Conservation (phyloP, 1,139 yeast species). For the Candida tetrigidarum region DNA sequence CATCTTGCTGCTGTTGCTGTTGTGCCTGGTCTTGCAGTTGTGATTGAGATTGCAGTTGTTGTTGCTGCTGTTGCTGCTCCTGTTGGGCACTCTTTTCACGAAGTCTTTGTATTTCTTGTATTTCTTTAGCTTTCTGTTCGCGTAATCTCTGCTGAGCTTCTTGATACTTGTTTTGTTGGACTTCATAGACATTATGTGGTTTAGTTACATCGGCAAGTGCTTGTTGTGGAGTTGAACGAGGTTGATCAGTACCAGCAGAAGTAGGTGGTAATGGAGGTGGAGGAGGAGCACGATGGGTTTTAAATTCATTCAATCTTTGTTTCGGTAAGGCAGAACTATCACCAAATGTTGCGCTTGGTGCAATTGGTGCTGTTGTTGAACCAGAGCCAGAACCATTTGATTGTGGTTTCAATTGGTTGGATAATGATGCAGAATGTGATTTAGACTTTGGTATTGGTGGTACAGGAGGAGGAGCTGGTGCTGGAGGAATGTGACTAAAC, state of each 20-base stretch:
- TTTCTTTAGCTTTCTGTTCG: conserved; percentile 15
- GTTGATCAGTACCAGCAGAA: conserved; percentile 17
- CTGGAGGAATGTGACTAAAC: conserved; percentile 23
- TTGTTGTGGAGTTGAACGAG: conserved; percentile 16
- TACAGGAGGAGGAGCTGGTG: conserved; percentile 23
- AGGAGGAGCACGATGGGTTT: conserved; percentile 39
- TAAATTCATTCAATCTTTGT: conserved; percentile 30
- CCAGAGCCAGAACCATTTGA: conserved; percentile 38
- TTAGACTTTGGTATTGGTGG: conserved; percentile 46
- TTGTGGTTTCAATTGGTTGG: conserved; percentile 18
- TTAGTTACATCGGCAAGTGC: conserved; percentile 19
- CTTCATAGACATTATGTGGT: conserved; percentile 12
- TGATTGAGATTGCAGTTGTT: not conserved
- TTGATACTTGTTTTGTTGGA: conserved; percentile 15
- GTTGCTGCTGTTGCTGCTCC: conserved; percentile 5
- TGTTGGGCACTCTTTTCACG: conserved; percentile 18
- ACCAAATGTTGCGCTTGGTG: conserved; percentile 35
- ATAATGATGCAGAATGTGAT: conserved; percentile 46
- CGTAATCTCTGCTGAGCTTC: conserved; percentile 17
- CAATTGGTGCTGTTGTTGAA: conserved; percentile 46
- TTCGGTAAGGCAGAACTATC: conserved; percentile 20
- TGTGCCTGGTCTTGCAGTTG: not conserved
- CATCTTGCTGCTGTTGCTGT: not conserved
- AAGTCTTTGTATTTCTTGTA: conserved; percentile 12
- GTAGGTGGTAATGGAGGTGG: too few species aligned